phyloP scores from a whole-genome alignment of 2,329 filamentous ascomycete genomes.

The Ophiostoma sp. region DNA sequence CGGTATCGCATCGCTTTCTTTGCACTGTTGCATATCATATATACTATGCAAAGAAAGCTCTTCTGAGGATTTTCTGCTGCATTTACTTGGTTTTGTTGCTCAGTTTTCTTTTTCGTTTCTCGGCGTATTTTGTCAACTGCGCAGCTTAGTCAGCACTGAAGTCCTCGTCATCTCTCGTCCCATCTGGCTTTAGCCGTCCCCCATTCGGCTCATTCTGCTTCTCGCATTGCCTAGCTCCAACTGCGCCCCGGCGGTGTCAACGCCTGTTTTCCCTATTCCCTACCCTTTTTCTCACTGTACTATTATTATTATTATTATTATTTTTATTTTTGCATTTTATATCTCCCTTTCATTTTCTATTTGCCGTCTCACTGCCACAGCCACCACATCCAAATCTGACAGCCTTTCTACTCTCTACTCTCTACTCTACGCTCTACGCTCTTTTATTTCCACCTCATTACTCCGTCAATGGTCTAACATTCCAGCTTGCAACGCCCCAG shows the following conservation, averaged over 20 bases:
- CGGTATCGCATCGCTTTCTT: neutral
- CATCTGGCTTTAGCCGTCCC: neutral
- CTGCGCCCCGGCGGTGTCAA: neutral
- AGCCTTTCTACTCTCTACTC: neutral
- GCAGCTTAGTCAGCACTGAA: neutral
- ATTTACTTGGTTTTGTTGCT: neutral
- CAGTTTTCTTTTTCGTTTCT: neutral
- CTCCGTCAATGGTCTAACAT: neutral
- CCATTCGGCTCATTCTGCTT: conserved; percentile 6
- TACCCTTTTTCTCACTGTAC: neutral
- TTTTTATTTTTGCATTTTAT: neutral
- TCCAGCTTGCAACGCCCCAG: neutral
- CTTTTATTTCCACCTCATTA: neutral
- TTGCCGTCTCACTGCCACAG: neutral
- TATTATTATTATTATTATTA: neutral
- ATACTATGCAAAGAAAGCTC: too few species aligned
- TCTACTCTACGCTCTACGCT: neutral
- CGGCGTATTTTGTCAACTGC: neutral
- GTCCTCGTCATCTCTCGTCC: neutral
- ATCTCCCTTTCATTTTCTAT: neutral
- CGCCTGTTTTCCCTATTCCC: neutral
- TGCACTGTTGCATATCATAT: neutral
- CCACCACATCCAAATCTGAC: neutral
- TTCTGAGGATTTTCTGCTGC: neutral
- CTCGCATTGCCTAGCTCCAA: neutral